Evolutionary conservation across 2,329 filamentous ascomycete species (phyloP).

Genomic region (Hypoxylon sp.): DNA sequence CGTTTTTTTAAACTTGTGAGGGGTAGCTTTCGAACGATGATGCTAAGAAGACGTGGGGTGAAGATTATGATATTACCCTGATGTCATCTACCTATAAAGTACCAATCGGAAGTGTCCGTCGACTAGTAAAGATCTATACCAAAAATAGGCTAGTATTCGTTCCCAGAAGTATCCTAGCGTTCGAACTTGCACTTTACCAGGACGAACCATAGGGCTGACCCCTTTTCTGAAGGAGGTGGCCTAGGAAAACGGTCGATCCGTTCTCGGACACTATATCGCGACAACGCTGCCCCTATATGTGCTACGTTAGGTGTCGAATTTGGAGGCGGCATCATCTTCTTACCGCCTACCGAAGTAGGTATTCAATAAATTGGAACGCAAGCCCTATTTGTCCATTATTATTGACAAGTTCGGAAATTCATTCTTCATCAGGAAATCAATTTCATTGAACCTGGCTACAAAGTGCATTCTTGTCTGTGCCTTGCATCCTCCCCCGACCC

Average conservation of each 20-base stretch:
- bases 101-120: constrained; percentile 27
- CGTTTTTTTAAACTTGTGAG: constrained; percentile 27
- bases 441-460: background rate
- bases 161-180: constrained; percentile 1
- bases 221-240: constrained; percentile 6
- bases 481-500: background rate
- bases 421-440: constrained; percentile 3
- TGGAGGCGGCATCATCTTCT: too few species aligned
- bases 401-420: background rate
- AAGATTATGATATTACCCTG: constrained; percentile 14
- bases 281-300: background rate
- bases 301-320: too few species aligned
- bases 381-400: background rate
- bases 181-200: constrained; percentile 12
- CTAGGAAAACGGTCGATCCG: constrained; percentile 5
- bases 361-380: background rate
- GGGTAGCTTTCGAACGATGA: constrained; percentile 40
- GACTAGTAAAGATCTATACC: background rate
- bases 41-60: constrained; percentile 34
- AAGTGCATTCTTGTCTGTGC: background rate
- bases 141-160: constrained; percentile 15
- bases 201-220: constrained; percentile 38
- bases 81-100: constrained; percentile 33
- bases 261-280: background rate
- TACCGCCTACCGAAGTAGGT: background rate